Evolutionary conservation across 1,284 basidiomycete species (phyloP).

Genomic region (Austroboletus olivaceoglutinosus): DNA sequence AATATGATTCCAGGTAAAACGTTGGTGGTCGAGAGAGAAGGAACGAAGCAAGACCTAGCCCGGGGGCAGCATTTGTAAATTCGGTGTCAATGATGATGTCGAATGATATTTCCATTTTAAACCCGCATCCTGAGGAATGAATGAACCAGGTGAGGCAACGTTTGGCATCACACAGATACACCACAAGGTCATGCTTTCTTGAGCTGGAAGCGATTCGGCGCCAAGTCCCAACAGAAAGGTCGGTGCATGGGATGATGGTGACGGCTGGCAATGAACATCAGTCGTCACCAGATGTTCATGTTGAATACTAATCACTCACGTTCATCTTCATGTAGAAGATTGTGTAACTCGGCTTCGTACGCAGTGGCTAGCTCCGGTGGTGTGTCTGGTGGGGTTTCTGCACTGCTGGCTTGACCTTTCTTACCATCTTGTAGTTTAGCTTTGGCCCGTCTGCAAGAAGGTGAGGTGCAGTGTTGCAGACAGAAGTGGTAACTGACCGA

Average conservation of each 20-base stretch:
- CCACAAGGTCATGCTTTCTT: constrained; percentile 63
- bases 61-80: constrained; percentile 55
- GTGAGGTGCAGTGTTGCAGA: not conserved
- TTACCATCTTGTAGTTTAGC: constrained; percentile 68
- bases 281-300: constrained; percentile 6
- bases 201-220: constrained; percentile 60
- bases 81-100: constrained; percentile 56
- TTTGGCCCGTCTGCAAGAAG: constrained; percentile 63
- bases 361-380: constrained; percentile 53
- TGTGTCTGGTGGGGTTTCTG: constrained; percentile 46
- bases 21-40: constrained; percentile 60
- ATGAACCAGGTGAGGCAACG: constrained; percentile 75
- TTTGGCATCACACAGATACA: constrained; percentile 66
- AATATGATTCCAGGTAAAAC: constrained; percentile 60
- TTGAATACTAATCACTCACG: constrained; percentile 42
- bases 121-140: constrained; percentile 64
- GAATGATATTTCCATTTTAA: constrained; percentile 83
- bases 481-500: constrained; percentile 44
- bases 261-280: constrained; percentile 48
- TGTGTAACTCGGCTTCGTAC: constrained; percentile 58
- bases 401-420: constrained; percentile 38
- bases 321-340: constrained; percentile 69
- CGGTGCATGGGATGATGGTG: constrained; percentile 70
- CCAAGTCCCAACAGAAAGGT: constrained; percentile 74
- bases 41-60: constrained; percentile 59